Conservation (phyloP, 78 protist species). For the Dictyostelium firmibasis region DNA sequence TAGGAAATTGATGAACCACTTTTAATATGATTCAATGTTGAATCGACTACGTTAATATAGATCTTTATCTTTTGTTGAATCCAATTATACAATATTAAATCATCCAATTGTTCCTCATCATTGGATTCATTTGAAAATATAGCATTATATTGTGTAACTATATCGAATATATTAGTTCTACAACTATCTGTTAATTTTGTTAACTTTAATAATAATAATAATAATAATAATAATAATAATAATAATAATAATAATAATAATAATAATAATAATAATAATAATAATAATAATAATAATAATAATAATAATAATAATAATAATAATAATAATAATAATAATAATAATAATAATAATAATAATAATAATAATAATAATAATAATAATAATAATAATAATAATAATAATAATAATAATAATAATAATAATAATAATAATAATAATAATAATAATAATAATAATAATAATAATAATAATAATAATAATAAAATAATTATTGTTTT, state of each 20-base stretch:
- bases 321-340: too few species aligned
- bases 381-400: too few species aligned
- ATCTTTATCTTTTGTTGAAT: constrained; percentile 21
- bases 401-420: too few species aligned
- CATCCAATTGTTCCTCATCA: constrained; percentile 52
- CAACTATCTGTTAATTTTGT: constrained; percentile 74
- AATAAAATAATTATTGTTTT: not conserved
- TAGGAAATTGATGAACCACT: constrained; percentile 39
- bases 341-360: too few species aligned
- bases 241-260: not conserved
- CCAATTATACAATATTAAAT: constrained; percentile 53
- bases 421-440: too few species aligned
- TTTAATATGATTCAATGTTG: constrained; percentile 27
- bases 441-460: too few species aligned
- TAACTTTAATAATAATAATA: not conserved
- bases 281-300: too few species aligned
- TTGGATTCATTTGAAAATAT: constrained; percentile 59
- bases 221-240: not conserved
- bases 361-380: too few species aligned
- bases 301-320: too few species aligned
- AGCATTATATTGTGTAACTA: constrained; percentile 69
- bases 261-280: too few species aligned
- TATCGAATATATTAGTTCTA: constrained; percentile 67
- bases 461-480: not conserved
- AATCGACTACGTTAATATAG: constrained; percentile 16